phyloP scores from a whole-genome alignment of 768 basidiomycete genomes.

The Pleurotus cornucopiae region DNA sequence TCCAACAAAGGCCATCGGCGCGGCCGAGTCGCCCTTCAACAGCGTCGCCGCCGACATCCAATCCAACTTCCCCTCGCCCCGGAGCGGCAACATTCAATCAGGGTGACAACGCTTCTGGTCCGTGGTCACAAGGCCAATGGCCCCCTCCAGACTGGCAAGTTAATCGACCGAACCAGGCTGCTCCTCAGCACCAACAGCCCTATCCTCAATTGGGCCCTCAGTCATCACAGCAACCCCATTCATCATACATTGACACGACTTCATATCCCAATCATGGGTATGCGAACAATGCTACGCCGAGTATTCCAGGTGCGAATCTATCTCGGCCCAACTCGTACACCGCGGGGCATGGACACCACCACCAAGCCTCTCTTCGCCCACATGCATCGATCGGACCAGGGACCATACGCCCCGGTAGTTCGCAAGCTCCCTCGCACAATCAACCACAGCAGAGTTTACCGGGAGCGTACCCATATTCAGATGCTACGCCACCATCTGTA shows the following conservation, averaged over 20 bases:
- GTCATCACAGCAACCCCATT: not conserved
- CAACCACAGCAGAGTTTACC: not conserved
- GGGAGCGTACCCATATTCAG: constrained; percentile 1
- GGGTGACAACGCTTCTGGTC: constrained; percentile 10
- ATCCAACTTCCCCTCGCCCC: constrained; percentile 2
- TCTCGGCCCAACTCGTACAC: constrained; percentile 2
- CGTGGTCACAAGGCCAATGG: constrained; percentile 31
- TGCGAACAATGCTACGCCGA: not conserved
- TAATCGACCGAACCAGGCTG: constrained; percentile 3
- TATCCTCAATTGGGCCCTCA: not conserved
- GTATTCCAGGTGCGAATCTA: constrained; percentile 2
- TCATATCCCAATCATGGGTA: constrained; percentile 1
- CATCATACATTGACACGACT: not conserved
- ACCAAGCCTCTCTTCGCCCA: not conserved
- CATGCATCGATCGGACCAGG: constrained; percentile 5
- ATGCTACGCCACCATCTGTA: constrained; percentile 19
- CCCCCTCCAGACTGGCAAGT: constrained; percentile 40
- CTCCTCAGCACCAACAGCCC: constrained; percentile 11
- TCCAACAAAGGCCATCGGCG: not conserved
- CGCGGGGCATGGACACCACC: constrained; percentile 1
- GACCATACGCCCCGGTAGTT: not conserved
- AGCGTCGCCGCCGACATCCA: constrained; percentile 3
- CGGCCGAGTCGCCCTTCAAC: constrained; percentile 4
- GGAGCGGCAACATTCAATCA: constrained; percentile 3
- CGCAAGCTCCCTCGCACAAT: not conserved